Percentiles rank a stretch among this genome's conserved stretches.
phyloP scores from a whole-genome alignment of 768 basidiomycete genomes.

The Agaricus subrufescens region DNA sequence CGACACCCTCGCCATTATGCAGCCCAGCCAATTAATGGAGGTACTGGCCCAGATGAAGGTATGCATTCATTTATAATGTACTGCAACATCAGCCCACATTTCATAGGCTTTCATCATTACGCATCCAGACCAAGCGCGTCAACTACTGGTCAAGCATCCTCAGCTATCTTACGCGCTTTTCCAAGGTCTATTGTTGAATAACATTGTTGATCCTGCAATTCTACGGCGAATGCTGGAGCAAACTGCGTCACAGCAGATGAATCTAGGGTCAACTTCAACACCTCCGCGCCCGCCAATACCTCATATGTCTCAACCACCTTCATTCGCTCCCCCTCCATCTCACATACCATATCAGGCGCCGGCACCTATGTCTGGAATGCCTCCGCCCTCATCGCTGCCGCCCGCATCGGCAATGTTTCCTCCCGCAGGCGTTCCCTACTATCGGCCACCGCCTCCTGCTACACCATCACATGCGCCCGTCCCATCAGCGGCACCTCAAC shows the following conservation, averaged over 20 bases:
- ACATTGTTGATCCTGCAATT: conserved; percentile 86
- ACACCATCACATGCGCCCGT: conserved; percentile 14
- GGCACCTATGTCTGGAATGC: conserved; percentile 25
- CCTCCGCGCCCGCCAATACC: conserved; percentile 21
- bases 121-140: conserved; percentile 84
- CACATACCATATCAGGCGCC: conserved; percentile 28
- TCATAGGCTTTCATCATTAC: conserved; percentile 85
- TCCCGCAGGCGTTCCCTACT: conserved; percentile 26
- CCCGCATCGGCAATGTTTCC: conserved; percentile 25
- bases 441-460: conserved; percentile 11
- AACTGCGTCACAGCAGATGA: conserved; percentile 20
- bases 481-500: conserved; percentile 23
- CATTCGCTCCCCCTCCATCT: conserved; percentile 25
- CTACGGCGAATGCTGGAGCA: conserved; percentile 64
- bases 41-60: conserved; percentile 99
- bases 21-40: conserved; percentile 83
- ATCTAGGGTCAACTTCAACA: conserved; percentile 16
- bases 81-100: not conserved
- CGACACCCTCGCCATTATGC: conserved; percentile 78
- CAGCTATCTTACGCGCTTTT: conserved; percentile 96
- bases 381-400: conserved; percentile 19
- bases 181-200: conserved; percentile 89
- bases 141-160: conserved; percentile 76
- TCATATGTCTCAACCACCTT: conserved; percentile 47
- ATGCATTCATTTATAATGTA: conserved; percentile 20